Percentiles rank a stretch among this genome's conserved stretches.
Conservation (phyloP, 164 flowering plant species). For the Platanus orientalis region DNA sequence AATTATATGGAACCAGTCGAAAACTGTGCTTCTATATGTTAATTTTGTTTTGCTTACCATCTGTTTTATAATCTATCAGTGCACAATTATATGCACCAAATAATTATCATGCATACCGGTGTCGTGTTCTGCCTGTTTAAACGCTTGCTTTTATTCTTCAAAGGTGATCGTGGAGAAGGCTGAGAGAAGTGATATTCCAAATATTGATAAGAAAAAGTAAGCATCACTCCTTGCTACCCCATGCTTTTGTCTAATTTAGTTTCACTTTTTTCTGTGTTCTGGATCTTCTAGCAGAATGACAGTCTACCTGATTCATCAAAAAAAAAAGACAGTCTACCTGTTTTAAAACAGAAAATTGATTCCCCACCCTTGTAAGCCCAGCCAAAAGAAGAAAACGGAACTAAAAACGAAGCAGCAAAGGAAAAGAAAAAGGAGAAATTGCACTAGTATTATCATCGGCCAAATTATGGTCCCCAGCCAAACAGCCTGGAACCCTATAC, state of each 20-base stretch:
- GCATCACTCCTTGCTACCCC: neutral
- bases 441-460: no score
- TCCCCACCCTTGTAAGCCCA: neutral
- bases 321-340: no score
- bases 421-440: no score
- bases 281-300: neutral
- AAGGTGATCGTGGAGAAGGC: neutral
- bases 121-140: neutral
- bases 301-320: no score
- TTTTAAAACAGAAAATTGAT: no score
- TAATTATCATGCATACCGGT: neutral
- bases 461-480: no score
- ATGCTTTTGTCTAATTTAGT: neutral
- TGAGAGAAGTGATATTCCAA: slow-evolving; percentile 25
- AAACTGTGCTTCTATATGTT: no score
- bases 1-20: no score
- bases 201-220: slow-evolving; percentile 88
- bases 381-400: no score
- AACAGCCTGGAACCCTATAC: no score
- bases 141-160: neutral
- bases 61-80: neutral
- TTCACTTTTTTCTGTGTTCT: neutral
- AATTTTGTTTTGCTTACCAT: no score
- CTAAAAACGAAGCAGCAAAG: neutral
- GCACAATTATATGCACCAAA: neutral